Percentiles rank a stretch among this genome's conserved stretches.
phyloP scores from a whole-genome alignment of 805 yeast species.

The Monosporozyma solicola region DNA sequence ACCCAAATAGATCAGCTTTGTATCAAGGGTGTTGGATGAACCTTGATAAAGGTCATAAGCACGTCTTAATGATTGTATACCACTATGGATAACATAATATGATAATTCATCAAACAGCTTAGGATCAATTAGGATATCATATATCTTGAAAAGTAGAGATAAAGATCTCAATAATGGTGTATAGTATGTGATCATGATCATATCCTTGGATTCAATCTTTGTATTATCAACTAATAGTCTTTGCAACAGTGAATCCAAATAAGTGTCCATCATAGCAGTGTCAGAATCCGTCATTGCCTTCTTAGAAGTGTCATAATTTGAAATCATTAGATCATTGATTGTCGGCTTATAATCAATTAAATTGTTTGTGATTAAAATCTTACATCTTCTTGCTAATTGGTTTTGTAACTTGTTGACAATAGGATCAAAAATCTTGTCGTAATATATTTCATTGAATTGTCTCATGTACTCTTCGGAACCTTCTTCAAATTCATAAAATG shows the following conservation, averaged over 20 bases:
- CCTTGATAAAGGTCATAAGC: constrained; percentile 45
- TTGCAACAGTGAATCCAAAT: constrained; percentile 3
- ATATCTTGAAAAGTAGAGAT: constrained; percentile 62
- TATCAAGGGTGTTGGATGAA: constrained; percentile 33
- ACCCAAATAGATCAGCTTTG: constrained; percentile 59
- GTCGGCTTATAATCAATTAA: constrained; percentile 59
- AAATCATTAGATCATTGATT: constrained; percentile 57
- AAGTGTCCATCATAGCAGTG: constrained; percentile 5
- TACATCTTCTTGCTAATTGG: constrained; percentile 70
- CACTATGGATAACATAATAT: constrained; percentile 73
- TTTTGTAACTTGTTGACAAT: constrained; percentile 70
- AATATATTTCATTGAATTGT: constrained; percentile 32
- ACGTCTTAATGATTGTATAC: constrained; percentile 51
- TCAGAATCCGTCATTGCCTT: constrained; percentile 15
- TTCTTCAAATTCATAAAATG: constrained; percentile 59
- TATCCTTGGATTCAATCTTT: not conserved
- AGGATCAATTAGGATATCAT: constrained; percentile 62
- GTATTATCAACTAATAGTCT: not conserved
- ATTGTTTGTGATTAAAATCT: constrained; percentile 59
- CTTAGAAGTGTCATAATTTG: constrained; percentile 31
- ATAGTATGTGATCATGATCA: constrained; percentile 35
- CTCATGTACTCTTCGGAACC: constrained; percentile 21
- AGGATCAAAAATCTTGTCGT: constrained; percentile 58
- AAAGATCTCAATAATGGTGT: constrained; percentile 66
- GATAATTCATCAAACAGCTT: constrained; percentile 82